Evolutionary conservation across 2,329 filamentous ascomycete genomes (phyloP).

Genomic region (Thelonectria blattea): DNA sequence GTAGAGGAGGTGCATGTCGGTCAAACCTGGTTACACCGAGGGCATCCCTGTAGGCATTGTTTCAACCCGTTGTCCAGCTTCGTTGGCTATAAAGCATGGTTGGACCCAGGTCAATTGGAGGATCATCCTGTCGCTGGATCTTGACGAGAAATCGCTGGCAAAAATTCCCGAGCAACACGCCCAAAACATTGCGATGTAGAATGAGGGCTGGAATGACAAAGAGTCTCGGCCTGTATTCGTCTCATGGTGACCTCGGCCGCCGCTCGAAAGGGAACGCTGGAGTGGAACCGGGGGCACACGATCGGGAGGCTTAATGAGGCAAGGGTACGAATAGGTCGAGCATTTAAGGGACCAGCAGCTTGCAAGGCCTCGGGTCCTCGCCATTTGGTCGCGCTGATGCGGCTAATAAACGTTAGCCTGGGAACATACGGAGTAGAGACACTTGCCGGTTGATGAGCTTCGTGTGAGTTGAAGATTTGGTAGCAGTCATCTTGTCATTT

Average conservation of each 20-base stretch:
- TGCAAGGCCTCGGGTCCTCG: background rate
- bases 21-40: background rate
- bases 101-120: background rate
- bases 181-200: background rate
- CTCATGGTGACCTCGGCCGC: background rate
- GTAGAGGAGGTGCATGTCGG: background rate
- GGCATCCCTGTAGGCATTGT: background rate
- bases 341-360: conserved; percentile 3
- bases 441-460: background rate
- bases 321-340: conserved; percentile 8
- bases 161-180: no score
- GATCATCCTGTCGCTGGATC: background rate
- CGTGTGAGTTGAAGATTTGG: background rate
- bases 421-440: background rate
- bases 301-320: background rate
- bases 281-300: conserved; percentile 7
- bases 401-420: background rate
- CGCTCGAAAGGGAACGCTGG: conserved; percentile 5
- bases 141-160: background rate
- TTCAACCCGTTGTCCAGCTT: background rate
- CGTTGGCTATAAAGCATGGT: background rate
- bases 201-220: conserved; percentile 4
- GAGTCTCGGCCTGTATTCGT: conserved; percentile 1
- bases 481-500: background rate
- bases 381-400: background rate